These are phyloP conservation scores for Paxillus ammoniavirescens DNA, from an alignment of 768 basidiomycete species.

Conservation along the genomic window DNA sequence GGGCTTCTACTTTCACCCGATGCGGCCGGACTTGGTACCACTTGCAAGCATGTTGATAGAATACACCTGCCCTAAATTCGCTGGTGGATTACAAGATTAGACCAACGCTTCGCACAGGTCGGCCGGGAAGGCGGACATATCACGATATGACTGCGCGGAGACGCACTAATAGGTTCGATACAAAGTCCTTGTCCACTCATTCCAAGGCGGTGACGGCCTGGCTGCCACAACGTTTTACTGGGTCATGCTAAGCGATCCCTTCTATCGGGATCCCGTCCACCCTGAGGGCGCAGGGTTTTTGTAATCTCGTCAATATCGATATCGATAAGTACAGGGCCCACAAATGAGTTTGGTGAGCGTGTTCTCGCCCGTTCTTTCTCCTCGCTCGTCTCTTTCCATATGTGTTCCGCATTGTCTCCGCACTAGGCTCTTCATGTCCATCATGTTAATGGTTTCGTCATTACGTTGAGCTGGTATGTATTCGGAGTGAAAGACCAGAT, in stretches of 20 bases:
- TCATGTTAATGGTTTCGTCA: neutral
- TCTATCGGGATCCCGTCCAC: neutral
- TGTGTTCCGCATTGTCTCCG: slow-evolving; percentile 25
- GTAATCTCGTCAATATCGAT: neutral
- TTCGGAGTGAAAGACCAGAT: neutral
- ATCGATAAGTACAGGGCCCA: neutral
- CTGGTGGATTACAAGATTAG: too few relatives aligned
- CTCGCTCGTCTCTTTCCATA: neutral
- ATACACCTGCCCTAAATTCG: too few relatives aligned
- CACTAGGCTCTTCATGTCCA: neutral
- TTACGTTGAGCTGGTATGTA: neutral
- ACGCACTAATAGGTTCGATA: too few relatives aligned
- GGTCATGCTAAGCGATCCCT: neutral
- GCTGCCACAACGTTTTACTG: neutral
- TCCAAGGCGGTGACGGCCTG: too few relatives aligned
- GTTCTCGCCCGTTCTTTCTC: slow-evolving; percentile 24
- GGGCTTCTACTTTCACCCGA: slow-evolving; percentile 3
- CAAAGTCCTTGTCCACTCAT: too few relatives aligned
- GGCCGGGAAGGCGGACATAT: too few relatives aligned
- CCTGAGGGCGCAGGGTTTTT: neutral
- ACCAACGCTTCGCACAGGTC: too few relatives aligned
- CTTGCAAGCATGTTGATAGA: too few relatives aligned
- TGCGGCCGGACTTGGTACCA: neutral
- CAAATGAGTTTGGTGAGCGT: neutral
- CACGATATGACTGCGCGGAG: too few relatives aligned